Evolutionary conservation across 1,284 basidiomycete species (phyloP).

Genomic region (Leccinum subfulvum): DNA sequence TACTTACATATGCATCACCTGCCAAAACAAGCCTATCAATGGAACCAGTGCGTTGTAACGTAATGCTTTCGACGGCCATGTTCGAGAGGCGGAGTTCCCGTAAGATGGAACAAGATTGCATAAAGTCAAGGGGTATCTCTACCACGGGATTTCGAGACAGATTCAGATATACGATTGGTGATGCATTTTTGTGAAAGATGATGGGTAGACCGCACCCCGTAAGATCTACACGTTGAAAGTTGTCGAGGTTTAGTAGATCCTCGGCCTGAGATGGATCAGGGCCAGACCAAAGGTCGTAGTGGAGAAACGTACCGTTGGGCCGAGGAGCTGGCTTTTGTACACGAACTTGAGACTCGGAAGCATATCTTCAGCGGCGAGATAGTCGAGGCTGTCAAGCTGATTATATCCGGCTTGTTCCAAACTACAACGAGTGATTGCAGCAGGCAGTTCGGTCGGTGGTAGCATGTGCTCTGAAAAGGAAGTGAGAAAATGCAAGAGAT

Average conservation of each 20-base stretch:
- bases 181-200: slow-evolving; percentile 83
- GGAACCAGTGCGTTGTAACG: too few relatives aligned
- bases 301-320: slow-evolving; percentile 53
- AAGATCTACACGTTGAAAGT: slow-evolving; percentile 84
- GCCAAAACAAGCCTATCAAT: too few relatives aligned
- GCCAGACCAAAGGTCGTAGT: background rate
- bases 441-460: slow-evolving; percentile 82
- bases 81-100: slow-evolving; percentile 86
- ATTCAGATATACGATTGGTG: slow-evolving; percentile 84
- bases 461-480: slow-evolving; percentile 70
- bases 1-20: too few relatives aligned
- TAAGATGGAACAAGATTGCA: slow-evolving; percentile 84
- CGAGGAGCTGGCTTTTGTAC: slow-evolving; percentile 71
- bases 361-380: slow-evolving; percentile 81
- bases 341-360: slow-evolving; percentile 77
- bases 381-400: slow-evolving; percentile 76
- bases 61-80: slow-evolving; percentile 54
- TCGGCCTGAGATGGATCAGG: slow-evolving; percentile 50
- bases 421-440: slow-evolving; percentile 81
- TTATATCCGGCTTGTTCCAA: slow-evolving; percentile 92
- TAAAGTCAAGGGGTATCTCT: slow-evolving; percentile 95
- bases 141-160: slow-evolving; percentile 95
- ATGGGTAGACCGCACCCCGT: slow-evolving; percentile 85
- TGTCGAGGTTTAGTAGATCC: slow-evolving; percentile 64
- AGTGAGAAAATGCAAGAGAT: slow-evolving; percentile 7